These are phyloP conservation scores for Podaxis sp. DNA, from an alignment of 768 basidiomycete genomes.

Conservation along the genomic window DNA sequence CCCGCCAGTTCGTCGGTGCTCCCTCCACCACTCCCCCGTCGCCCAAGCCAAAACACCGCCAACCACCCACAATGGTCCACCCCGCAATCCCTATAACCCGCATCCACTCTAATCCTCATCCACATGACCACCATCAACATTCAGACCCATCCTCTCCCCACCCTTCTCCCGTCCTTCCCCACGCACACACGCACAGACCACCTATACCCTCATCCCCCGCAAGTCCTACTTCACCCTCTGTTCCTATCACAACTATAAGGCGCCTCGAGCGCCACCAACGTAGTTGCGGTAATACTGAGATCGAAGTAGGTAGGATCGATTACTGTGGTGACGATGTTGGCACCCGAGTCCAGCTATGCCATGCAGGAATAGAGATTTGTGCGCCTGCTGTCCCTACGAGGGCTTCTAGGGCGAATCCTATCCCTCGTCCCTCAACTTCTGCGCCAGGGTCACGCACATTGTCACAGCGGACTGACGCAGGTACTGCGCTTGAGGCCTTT, in stretches of 20 bases:
- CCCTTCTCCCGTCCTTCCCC: background rate
- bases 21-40: background rate
- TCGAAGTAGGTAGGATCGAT: conserved; percentile 32
- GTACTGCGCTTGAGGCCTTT: conserved; percentile 10
- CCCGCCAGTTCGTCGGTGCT: background rate
- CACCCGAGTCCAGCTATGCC: conserved; percentile 25
- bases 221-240: conserved; percentile 1
- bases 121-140: background rate
- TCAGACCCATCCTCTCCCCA: conserved; percentile 5
- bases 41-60: background rate
- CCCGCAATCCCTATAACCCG: conserved; percentile 1
- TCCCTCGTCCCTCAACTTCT: background rate
- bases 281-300: conserved; percentile 31
- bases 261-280: conserved; percentile 27
- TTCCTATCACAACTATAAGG: conserved; percentile 27
- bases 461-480: background rate
- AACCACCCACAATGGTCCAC: background rate
- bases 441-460: background rate
- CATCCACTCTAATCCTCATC: conserved; percentile 4
- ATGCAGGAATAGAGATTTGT: conserved; percentile 4
- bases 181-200: background rate
- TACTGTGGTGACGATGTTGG: conserved; percentile 21
- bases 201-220: background rate
- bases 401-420: background rate
- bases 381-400: background rate